Evolutionary conservation across 805 yeast species (phyloP), one percentile per base, ranked within the genome.

Genomic region (Crinitomyces ghanaensis): DNA sequence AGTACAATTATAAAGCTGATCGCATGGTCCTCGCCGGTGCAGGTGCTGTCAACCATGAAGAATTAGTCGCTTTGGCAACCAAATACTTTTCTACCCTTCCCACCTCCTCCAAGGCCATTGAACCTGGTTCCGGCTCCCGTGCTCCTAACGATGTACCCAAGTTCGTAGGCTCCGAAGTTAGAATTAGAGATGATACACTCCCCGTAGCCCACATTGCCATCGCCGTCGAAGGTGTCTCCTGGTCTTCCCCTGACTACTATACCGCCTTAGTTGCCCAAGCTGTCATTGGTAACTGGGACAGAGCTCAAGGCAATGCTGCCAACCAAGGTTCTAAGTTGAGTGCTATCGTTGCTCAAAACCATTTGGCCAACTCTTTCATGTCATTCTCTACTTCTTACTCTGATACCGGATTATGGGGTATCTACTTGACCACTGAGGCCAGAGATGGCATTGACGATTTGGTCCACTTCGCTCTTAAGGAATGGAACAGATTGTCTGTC

Each of bases 351-450:
- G 67, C 79, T 21, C 64, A 65, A 46, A 69, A 74, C 39, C 66
- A 67, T 40, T 62, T 85, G 38, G 95, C 96, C 36, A 91, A 91
- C 60, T 81, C 95, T 5, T 91, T 78, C 62, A 80, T 85, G 94
- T 84, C 95, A 4, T 91, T 88, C 61, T 82, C 95, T 19, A 91
- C 99, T 2, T 82, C 95, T 1, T 91, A 91, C 59, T 86, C 95
- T 7, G 99, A 91, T 60, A 81, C 95, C 8, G 99, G 99, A 6
- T 63, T 91, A 34, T 88, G 96, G 96, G 99, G 99, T 22, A 78
- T 88, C 48, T 91, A 91, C 54, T 67, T 91, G 39, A 83, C 84
- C 5, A 74, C 93, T 15, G 95, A 88, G 46, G 77, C 75, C 50
- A 69, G 68, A 42, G 68, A 74, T 19, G 65, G 80, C 43, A 64